phyloP scores from a whole-genome alignment of 495 filamentous ascomycete genomes.

The Xylaria sp. region DNA sequence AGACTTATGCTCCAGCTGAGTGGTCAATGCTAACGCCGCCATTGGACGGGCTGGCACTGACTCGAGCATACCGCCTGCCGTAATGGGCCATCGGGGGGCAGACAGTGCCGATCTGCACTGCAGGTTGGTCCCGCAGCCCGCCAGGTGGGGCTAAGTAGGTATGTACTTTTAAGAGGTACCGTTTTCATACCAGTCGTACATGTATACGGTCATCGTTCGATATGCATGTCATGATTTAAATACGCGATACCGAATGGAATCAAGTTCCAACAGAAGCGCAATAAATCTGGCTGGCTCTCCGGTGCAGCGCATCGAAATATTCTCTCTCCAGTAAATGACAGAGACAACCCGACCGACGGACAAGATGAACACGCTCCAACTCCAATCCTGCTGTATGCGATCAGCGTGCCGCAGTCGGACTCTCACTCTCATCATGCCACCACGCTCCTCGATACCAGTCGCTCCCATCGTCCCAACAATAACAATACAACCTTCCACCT shows the following conservation, averaged over 20 bases:
- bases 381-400: slow-evolving; percentile 10
- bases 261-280: too few relatives aligned
- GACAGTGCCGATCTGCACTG: slow-evolving; percentile 8
- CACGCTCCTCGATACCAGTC: background rate
- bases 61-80: slow-evolving; percentile 2
- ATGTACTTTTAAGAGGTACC: background rate
- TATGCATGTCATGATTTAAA: slow-evolving; percentile 1
- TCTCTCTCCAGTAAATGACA: too few relatives aligned
- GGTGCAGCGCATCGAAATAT: background rate
- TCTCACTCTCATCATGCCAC: slow-evolving; percentile 12
- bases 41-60: slow-evolving; percentile 1
- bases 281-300: background rate
- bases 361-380: slow-evolving; percentile 25
- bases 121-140: background rate
- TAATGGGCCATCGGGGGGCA: background rate
- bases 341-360: too few relatives aligned
- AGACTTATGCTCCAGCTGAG: slow-evolving; percentile 3
- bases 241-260: background rate
- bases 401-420: slow-evolving; percentile 18
- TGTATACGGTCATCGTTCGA: slow-evolving; percentile 5
- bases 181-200: background rate
- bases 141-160: background rate
- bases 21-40: slow-evolving; percentile 7
- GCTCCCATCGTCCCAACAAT: slow-evolving; percentile 4
- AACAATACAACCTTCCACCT: background rate